These are phyloP conservation scores for Pichia nakasei DNA, from an alignment of 805 yeast genomes.

Conservation along the genomic window DNA sequence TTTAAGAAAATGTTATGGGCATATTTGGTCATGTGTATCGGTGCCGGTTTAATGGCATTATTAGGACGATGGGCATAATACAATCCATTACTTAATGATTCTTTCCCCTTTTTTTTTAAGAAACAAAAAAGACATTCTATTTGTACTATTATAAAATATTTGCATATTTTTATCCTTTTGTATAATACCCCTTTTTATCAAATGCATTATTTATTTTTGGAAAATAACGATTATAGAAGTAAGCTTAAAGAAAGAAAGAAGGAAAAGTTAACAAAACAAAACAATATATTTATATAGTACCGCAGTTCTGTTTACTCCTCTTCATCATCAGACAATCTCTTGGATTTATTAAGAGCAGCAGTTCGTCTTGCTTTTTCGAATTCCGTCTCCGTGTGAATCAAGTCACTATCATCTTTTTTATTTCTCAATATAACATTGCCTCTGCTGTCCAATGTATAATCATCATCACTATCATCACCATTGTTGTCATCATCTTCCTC, in stretches of 20 bases:
- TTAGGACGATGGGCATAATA: slow-evolving; percentile 66
- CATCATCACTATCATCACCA: slow-evolving; percentile 14
- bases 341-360: slow-evolving; percentile 22
- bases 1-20: slow-evolving; percentile 44
- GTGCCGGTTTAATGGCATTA: slow-evolving; percentile 73
- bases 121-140: too few relatives aligned
- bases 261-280: background rate
- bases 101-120: too few relatives aligned
- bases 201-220: too few relatives aligned
- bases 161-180: too few relatives aligned
- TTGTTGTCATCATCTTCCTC: slow-evolving; percentile 10
- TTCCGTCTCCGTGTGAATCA: slow-evolving; percentile 14
- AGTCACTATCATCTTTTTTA: background rate
- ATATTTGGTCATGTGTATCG: slow-evolving; percentile 45
- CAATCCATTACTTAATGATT: too few relatives aligned
- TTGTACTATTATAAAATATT: too few relatives aligned
- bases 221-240: too few relatives aligned
- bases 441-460: slow-evolving; percentile 5
- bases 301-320: slow-evolving; percentile 19
- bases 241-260: background rate
- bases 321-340: slow-evolving; percentile 30
- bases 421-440: background rate
- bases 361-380: slow-evolving; percentile 23
- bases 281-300: background rate
- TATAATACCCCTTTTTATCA: too few relatives aligned